These are phyloP conservation scores for Platanus orientalis DNA, from an alignment of 164 flowering plant genomes.

Conservation along the genomic window DNA sequence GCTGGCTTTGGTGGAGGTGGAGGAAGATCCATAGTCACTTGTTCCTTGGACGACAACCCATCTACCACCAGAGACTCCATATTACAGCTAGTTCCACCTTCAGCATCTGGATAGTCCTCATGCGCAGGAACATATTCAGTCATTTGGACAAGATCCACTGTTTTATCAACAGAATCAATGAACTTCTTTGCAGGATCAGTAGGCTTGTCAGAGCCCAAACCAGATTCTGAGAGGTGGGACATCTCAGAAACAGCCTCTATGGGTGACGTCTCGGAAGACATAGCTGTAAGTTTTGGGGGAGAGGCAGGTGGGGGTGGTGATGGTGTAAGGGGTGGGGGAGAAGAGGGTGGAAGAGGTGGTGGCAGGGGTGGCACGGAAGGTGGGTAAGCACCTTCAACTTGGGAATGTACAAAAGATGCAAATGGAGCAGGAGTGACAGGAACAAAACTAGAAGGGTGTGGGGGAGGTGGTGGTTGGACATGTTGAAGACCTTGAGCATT, in stretches of 20 bases:
- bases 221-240: slow-evolving; percentile 3
- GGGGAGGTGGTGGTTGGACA: slow-evolving; percentile 18
- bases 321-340: slow-evolving; percentile 31
- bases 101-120: slow-evolving; percentile 7
- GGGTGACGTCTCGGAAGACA: slow-evolving; percentile 7
- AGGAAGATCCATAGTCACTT: slow-evolving; percentile 17
- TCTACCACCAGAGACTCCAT: slow-evolving; percentile 9
- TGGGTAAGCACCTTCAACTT: slow-evolving; percentile 17
- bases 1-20: slow-evolving; percentile 44
- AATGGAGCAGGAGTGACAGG: slow-evolving; percentile 21
- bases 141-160: background rate
- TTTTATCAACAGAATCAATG: slow-evolving; percentile 13
- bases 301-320: slow-evolving; percentile 24
- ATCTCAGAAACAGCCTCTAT: slow-evolving; percentile 8
- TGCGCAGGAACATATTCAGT: slow-evolving; percentile 7
- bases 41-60: slow-evolving; percentile 10
- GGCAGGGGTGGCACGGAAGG: slow-evolving; percentile 25
- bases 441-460: slow-evolving; percentile 25
- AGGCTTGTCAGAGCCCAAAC: slow-evolving; percentile 3
- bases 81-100: slow-evolving; percentile 13
- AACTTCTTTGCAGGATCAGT: slow-evolving; percentile 7
- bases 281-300: slow-evolving; percentile 4
- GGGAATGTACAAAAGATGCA: slow-evolving; percentile 15
- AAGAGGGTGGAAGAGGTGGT: slow-evolving; percentile 31
- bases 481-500: slow-evolving; percentile 25